Evolutionary conservation across 1,139 yeast species (phyloP).

Genomic region (Suhomyces choctaworum): DNA sequence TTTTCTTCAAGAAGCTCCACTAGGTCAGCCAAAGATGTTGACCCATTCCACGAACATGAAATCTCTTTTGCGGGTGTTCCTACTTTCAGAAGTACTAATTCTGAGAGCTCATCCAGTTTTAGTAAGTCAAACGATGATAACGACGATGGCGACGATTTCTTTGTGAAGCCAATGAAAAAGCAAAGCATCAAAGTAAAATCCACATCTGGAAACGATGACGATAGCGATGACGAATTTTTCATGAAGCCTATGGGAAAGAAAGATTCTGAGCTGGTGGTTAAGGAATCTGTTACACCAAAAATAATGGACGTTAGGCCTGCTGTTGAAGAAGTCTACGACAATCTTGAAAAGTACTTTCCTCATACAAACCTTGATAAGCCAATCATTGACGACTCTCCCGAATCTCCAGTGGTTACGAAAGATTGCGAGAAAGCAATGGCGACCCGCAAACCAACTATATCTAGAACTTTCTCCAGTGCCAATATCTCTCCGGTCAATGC

Average conservation of each 20-base stretch:
- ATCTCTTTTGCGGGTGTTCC: slow-evolving; percentile 78
- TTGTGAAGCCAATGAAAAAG: slow-evolving; percentile 26
- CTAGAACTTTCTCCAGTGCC: slow-evolving; percentile 51
- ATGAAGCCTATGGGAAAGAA: slow-evolving; percentile 23
- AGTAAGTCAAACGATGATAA: slow-evolving; percentile 12
- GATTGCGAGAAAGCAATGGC: slow-evolving; percentile 7
- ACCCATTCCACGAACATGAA: slow-evolving; percentile 64
- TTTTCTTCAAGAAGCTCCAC: slow-evolving; percentile 19
- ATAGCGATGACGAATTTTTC: slow-evolving; percentile 34
- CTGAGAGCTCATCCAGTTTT: not conserved
- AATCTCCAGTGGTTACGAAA: slow-evolving; percentile 43
- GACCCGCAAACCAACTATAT: slow-evolving; percentile 38
- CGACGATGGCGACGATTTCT: slow-evolving; percentile 32
- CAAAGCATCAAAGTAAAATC: no score
- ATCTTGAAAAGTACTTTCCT: slow-evolving; percentile 90
- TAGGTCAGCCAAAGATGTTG: slow-evolving; percentile 25
- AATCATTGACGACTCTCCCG: slow-evolving; percentile 77
- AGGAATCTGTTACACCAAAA: slow-evolving; percentile 11
- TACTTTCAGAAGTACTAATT: slow-evolving; percentile 26
- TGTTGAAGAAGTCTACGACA: slow-evolving; percentile 88
- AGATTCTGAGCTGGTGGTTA: slow-evolving; percentile 18
- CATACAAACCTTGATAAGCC: slow-evolving; percentile 91
- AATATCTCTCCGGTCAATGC: slow-evolving; percentile 42
- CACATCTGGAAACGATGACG: slow-evolving; percentile 14
- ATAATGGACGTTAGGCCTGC: slow-evolving; percentile 77